A percentile compares a stretch with the other conserved stretches of the same genome.
Conservation (phyloP, 106 monocot species). For the Dendrobium chrysotoxum region DNA sequence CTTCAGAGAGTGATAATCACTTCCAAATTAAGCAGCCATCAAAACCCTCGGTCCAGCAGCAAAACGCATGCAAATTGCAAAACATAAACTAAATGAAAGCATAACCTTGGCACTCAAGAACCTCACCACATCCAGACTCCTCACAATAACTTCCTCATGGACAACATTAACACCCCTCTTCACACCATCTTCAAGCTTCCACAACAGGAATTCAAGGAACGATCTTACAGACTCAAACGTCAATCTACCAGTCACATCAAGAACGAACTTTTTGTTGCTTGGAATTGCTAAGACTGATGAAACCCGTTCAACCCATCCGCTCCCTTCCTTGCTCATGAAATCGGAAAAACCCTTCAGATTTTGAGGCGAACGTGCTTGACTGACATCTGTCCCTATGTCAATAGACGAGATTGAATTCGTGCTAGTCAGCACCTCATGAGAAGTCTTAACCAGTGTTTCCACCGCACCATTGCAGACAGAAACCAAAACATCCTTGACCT, state of each 20-base stretch:
- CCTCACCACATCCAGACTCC: constrained; percentile 43
- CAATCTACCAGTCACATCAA: constrained; percentile 74
- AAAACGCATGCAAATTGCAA: constrained; percentile 69
- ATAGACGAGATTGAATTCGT: not conserved
- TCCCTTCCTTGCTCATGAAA: constrained; percentile 11
- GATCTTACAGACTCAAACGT: constrained; percentile 73
- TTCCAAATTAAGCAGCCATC: constrained; percentile 19
- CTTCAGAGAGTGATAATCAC: not conserved
- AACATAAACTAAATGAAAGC: constrained; percentile 43
- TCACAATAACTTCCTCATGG: constrained; percentile 37
- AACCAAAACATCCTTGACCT: constrained; percentile 68
- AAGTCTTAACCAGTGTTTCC: constrained; percentile 76
- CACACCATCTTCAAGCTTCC: constrained; percentile 30
- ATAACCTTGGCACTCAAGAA: constrained; percentile 45
- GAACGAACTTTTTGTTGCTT: constrained; percentile 48
- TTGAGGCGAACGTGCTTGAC: not conserved
- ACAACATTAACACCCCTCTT: constrained; percentile 31
- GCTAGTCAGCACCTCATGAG: constrained; percentile 42
- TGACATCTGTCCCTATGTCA: not conserved
- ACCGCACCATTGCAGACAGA: constrained; percentile 66
- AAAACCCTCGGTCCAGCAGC: constrained; percentile 23
- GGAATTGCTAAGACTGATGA: constrained; percentile 57
- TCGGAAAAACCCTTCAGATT: not conserved
- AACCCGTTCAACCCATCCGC: constrained; percentile 34
- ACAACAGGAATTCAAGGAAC: constrained; percentile 51